Evolutionary conservation across 768 basidiomycete genomes (phyloP), one percentile per base, ranked within the genome.

Genomic region (Tylopilus sp.): DNA sequence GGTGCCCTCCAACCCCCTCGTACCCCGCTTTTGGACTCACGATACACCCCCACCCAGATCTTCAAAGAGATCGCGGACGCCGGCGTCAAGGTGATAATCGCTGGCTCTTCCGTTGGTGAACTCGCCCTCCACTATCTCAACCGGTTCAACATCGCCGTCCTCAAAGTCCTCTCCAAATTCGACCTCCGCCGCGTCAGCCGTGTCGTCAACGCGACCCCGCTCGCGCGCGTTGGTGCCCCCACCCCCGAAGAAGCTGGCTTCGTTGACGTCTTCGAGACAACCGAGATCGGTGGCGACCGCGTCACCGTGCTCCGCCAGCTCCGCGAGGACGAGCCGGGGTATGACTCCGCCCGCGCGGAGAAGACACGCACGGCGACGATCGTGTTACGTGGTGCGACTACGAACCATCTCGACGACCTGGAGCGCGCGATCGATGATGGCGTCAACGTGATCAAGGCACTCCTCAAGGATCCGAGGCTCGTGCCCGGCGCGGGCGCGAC

Each of bases 121-220:
- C 90, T 99, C 50, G 93, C 95, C 2, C 76, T 97, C 52, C 97
- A 99, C 73, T 99, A 94, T 76, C 86, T 99, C 65, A 90, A 98
- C 76, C 81, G 95, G 48, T 79, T 89, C 75, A 78, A 83, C 74
- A 92, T 99, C 70, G 91, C 92, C 62, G 93, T 98, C 59, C 81
- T 99, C 71, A 98, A 97, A 70, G 91, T 98, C 26, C 81, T 95
- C 51, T 97, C 93, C 66, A 99, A 99, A 71, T 99, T 99, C 70
- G 95, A 99, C 57, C 83, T 99, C 13, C 88, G 95, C 45, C 78
- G 97, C 2, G 74, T 98, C 13, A 95, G 92, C 71, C 88, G 95
- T 44, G 97, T 99, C 58, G 91, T 93, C 58, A 91, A 91, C 56
- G 97, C 95, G 11, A 97, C 93, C 0, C 97, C 97, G 3, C 84